These are phyloP conservation scores for Tylopilus sp. DNA, from an alignment of 1,284 basidiomycete genomes.

Conservation along the genomic window DNA sequence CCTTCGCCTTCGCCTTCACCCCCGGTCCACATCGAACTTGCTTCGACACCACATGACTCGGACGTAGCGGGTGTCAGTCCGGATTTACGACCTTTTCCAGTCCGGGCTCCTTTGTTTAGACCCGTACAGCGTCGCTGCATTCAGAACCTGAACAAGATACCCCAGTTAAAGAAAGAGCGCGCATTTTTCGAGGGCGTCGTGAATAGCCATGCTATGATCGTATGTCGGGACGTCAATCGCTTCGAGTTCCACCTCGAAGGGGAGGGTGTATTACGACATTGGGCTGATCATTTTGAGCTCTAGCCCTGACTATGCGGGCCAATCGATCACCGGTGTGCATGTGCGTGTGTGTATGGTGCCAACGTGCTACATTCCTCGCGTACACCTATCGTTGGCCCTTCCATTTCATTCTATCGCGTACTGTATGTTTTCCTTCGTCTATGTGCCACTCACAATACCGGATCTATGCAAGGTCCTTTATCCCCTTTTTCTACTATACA, in stretches of 20 bases:
- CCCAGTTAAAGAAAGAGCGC: constrained; percentile 60
- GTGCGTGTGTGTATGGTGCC: too few species aligned
- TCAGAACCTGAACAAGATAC: constrained; percentile 58
- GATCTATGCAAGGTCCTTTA: too few species aligned
- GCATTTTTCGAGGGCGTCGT: constrained; percentile 55
- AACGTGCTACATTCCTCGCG: too few species aligned
- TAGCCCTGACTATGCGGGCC: constrained; percentile 12
- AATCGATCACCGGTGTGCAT: too few species aligned
- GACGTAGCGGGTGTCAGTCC: constrained; percentile 10
- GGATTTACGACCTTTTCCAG: constrained; percentile 18
- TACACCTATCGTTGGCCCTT: too few species aligned
- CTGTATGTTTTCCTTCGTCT: too few species aligned
- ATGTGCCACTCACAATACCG: too few species aligned
- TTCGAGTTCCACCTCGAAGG: constrained; percentile 58
- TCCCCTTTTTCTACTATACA: too few species aligned
- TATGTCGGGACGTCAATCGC: constrained; percentile 59
- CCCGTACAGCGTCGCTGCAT: constrained; percentile 50
- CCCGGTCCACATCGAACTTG: not conserved
- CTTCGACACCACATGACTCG: not conserved
- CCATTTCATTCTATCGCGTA: too few species aligned
- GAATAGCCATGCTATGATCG: constrained; percentile 68
- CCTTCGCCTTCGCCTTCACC: constrained; percentile 2
- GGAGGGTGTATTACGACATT: constrained; percentile 62
- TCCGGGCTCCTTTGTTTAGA: constrained; percentile 48
- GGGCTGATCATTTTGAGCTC: constrained; percentile 62